A percentile compares a stretch with the other conserved stretches of the same genome.
These are phyloP conservation scores for Trichophyton mentagrophytes DNA, from an alignment of 2,329 filamentous ascomycete species.

Conservation along the genomic window DNA sequence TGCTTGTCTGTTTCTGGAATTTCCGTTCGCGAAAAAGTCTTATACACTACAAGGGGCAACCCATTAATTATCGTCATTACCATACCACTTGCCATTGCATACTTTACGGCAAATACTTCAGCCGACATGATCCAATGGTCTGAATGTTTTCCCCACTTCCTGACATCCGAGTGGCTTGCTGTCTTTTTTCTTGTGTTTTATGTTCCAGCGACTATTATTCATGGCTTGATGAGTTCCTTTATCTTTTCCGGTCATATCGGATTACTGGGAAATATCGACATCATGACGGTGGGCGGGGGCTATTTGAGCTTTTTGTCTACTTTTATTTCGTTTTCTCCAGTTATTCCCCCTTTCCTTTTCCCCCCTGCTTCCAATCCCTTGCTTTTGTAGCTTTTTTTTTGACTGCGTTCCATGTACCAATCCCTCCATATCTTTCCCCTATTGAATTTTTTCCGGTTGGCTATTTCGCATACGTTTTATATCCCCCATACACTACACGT, in stretches of 20 bases:
- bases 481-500: neutral
- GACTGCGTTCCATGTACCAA: slow-evolving; percentile 1
- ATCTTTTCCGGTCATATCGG: neutral
- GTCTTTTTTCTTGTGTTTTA: slow-evolving; percentile 8
- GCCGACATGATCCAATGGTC: neutral
- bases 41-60: slow-evolving; percentile 26
- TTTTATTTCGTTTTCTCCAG: neutral
- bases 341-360: neutral
- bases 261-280: slow-evolving; percentile 2
- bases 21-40: slow-evolving; percentile 5
- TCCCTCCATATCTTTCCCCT: neutral
- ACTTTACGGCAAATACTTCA: neutral
- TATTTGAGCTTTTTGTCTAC: neutral
- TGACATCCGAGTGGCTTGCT: slow-evolving; percentile 8
- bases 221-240: slow-evolving; percentile 4
- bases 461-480: slow-evolving; percentile 1
- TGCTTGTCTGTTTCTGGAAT: slow-evolving; percentile 2
- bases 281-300: slow-evolving; percentile 3
- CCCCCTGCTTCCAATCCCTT: too few relatives aligned
- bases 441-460: neutral
- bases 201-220: slow-evolving; percentile 1
- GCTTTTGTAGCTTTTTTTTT: neutral
- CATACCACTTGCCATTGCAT: slow-evolving; percentile 10
- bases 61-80: slow-evolving; percentile 19
- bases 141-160: slow-evolving; percentile 8